Evolutionary conservation across 1,139 yeast genomes (phyloP).

Genomic region (Pneumocystis canis): DNA sequence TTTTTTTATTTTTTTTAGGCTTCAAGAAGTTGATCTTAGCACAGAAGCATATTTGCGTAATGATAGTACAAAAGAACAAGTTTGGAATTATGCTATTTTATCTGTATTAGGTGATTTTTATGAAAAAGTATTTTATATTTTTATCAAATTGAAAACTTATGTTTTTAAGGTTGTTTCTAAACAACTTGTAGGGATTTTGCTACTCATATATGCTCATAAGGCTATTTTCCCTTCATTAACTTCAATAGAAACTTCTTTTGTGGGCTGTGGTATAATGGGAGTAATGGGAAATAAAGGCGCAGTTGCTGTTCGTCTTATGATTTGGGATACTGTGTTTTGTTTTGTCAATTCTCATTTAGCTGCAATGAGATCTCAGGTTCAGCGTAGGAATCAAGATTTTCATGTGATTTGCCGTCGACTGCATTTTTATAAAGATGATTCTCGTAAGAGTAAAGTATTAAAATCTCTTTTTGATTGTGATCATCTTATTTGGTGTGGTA

Average conservation of each 20-base stretch:
- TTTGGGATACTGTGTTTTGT: constrained; percentile 8
- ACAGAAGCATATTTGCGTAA: constrained; percentile 11
- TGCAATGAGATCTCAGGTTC: constrained; percentile 5
- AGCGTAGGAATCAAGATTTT: constrained; percentile 10
- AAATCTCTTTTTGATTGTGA: constrained; percentile 6
- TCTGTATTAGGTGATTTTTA: constrained; percentile 10
- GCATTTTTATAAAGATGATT: constrained; percentile 5
- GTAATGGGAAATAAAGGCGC: constrained; percentile 13
- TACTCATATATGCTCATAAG: constrained; percentile 11
- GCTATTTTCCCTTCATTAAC: constrained; percentile 7
- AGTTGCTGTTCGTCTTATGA: constrained; percentile 8
- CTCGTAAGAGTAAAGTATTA: neutral
- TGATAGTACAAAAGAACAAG: constrained; percentile 4
- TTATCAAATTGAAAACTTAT: neutral
- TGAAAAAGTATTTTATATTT: constrained; percentile 1
- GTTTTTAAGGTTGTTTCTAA: constrained; percentile 5
- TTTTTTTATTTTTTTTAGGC: neutral
- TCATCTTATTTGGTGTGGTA: constrained; percentile 7
- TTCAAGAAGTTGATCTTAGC: constrained; percentile 11
- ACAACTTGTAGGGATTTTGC: constrained; percentile 12
- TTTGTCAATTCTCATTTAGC: constrained; percentile 12
- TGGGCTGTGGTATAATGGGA: constrained; percentile 11
- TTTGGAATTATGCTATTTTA: constrained; percentile 4
- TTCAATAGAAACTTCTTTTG: constrained; percentile 6
- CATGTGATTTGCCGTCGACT: constrained; percentile 7